Base-by-base conservation (phyloP, 495 filamentous ascomycete genomes). In the Immersiella caudata region DNA sequence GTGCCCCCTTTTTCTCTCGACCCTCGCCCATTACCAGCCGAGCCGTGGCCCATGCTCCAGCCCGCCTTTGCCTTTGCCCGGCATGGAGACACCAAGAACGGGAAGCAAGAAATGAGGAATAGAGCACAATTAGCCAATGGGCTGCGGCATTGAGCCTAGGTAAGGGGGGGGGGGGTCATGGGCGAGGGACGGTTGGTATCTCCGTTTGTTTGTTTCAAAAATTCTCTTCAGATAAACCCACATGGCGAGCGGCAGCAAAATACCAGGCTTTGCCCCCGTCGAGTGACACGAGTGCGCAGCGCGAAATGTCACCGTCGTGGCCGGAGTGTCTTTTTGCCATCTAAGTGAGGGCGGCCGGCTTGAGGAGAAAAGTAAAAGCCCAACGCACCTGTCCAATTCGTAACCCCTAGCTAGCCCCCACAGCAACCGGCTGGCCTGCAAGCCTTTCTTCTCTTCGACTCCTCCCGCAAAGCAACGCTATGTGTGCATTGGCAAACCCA, bases 1-100 rank as follows among this genome's bases (percentile, higher is more conserved):
- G 27, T 4, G n/a, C 54, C 49, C 54, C 36, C 36, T 64, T 52
- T 24, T 33, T 49, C 18, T 60, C 5, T 29, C 22, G 11, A 29
- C 52, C 35, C 60, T 35, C 36, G 49, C 35, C 26, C 49, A 46
- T 71, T 71, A 68, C 29, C 69, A 71, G 69, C 69, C 69, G 69
- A 68, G 66, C 69, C 62, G 69, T 60, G 58, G 69, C 68, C 66
- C 62, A 68, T 66, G 66, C 66, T 65, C 40, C 36, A 62, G 27
- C 60, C n/a, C 60, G 60, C 29, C 22, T 24, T 33, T 22, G 60
- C 11, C 60, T 22, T 26, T 36, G 46, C 22, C 60, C 24, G 60
- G 29, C 1, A 26, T 62, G 26, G 61, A 25, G 36, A 63, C 27
- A 14, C 60, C 60, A 46, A 46, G 60, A 63, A 14, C 22, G 50